Conservation (phyloP, 1,284 basidiomycete genomes). For the Leucoagaricus sp. region DNA sequence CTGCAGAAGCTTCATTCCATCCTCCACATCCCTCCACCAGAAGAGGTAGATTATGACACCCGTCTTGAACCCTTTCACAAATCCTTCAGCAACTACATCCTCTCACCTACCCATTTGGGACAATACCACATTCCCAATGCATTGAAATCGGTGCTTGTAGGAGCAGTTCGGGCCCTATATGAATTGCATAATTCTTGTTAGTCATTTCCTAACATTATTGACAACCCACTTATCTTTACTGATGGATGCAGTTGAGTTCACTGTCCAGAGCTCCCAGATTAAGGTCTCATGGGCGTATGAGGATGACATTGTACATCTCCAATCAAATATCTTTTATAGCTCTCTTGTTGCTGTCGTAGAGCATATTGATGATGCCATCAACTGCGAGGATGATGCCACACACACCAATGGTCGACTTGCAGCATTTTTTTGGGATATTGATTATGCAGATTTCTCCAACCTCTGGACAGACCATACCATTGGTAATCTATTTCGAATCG, state of each 20-base stretch:
- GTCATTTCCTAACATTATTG: background rate
- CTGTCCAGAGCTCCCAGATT: background rate
- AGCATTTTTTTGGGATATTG: background rate
- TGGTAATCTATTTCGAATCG: too few species aligned
- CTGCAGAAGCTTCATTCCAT: slow-evolving; percentile 4
- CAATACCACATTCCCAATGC: background rate
- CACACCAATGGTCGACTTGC: background rate
- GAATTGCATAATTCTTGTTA: background rate
- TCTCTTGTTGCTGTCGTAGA: background rate
- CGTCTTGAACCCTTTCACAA: background rate
- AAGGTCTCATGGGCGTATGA: background rate
- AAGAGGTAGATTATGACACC: background rate
- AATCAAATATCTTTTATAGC: background rate
- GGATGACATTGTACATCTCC: background rate
- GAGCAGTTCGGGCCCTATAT: background rate
- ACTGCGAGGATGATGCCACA: background rate
- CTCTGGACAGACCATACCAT: too few species aligned
- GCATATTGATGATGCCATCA: background rate
- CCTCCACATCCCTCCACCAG: background rate
- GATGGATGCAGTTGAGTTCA: background rate
- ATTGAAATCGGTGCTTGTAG: background rate
- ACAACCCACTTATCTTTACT: background rate
- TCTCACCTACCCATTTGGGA: background rate
- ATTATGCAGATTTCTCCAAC: background rate
- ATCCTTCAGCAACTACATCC: background rate